Evolutionary conservation across 2,329 filamentous ascomycete species (phyloP), one percentile per base, ranked within the genome.

Genomic region (Talaromyces funiculosus): DNA sequence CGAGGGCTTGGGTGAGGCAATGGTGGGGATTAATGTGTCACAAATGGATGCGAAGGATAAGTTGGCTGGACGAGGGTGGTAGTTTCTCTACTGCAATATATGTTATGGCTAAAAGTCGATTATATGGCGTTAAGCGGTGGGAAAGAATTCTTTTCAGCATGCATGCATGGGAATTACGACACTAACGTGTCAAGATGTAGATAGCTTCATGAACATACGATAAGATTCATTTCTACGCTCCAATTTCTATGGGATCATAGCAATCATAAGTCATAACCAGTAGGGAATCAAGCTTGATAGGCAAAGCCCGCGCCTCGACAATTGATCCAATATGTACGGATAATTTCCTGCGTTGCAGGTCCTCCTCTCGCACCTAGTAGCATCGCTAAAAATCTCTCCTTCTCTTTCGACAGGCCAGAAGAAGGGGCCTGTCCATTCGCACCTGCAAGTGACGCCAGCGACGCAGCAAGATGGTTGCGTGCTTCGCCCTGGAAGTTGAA

Each of bases 11-110:
- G 94, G 94, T n/a, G 92, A 96, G 83, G 92, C 94, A 38, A 99
- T 97, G 91, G 92, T 97, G 10, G 94, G 94, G 26, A 91, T 97
- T 72, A 97, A 93, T 78, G 90, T 90, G 66, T 84, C 85, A 64
- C 84, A 82, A 67, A 88, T 97, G 88, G 81, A 82, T 64, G 84
- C 90, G 58, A 82, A 83, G 62, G 88, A 96, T 77, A 96, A 90
- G 84, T 80, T 97, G 77, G 89, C 92, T 31, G 87, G 86, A 63
- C 82, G 93, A 62, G 93, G 93, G 9, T 96, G 91, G 90, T 97
- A 84, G 18, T 18, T 20, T 37, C 5, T 16, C 14, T 37, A 37
- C 31, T 33, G 31, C 14, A 37, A 37, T 4, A 37, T 37, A 4
- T 10, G 31, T 33, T 33, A 22, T 54, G 29, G 8, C 7, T 26